phyloP scores from a whole-genome alignment of 352 stramenopile species.

The Phytophthora palmivora region DNA sequence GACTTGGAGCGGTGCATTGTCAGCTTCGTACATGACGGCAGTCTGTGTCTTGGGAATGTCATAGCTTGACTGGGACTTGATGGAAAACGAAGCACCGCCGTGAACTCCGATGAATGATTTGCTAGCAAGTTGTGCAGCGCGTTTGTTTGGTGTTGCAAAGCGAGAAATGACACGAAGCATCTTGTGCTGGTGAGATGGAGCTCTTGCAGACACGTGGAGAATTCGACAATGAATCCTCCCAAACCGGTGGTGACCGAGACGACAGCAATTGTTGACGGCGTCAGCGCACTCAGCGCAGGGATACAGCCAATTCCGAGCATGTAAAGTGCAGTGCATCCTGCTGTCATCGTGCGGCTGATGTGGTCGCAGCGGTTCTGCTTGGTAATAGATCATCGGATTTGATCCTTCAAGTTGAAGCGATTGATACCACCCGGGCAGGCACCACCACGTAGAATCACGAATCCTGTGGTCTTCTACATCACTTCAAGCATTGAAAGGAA shows the following conservation, averaged over 20 bases:
- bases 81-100: slow-evolving; percentile 22
- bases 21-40: slow-evolving; percentile 56
- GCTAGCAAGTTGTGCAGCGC: slow-evolving; percentile 8
- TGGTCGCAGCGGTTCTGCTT: slow-evolving; percentile 19
- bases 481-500: neutral
- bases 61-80: slow-evolving; percentile 50
- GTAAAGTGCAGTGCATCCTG: slow-evolving; percentile 14
- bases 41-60: slow-evolving; percentile 60
- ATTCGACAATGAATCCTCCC: slow-evolving; percentile 15
- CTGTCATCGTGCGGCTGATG: slow-evolving; percentile 5
- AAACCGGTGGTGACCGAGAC: neutral
- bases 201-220: neutral
- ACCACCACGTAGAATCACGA: no score
- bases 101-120: slow-evolving; percentile 27
- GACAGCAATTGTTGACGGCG: slow-evolving; percentile 12
- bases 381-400: slow-evolving; percentile 12
- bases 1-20: slow-evolving; percentile 54
- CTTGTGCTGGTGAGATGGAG: neutral
- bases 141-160: slow-evolving; percentile 25
- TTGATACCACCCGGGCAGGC: no score
- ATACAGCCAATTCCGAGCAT: neutral
- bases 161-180: slow-evolving; percentile 36
- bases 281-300: slow-evolving; percentile 8
- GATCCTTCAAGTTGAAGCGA: slow-evolving; percentile 25
- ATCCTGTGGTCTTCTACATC: no score